Conservation (phyloP, 306 rosid genomes). For the peach (Prunus persica) region Prunus_persica_NCBIv2 NC_034012.1:23672001-23672500, state of each 20-base stretch:
- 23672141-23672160: background rate
- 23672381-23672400: too few species aligned
- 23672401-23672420: background rate
- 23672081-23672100: slow-evolving; percentile 64
- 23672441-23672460: background rate
- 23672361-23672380: background rate
- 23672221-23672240: background rate
- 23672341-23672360: background rate
- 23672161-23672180: background rate
- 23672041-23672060: slow-evolving; percentile 87
- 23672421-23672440: background rate
- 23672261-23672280: too few species aligned
- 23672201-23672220: background rate
- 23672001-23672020: slow-evolving; percentile 93
- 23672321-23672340: background rate
- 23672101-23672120: background rate
- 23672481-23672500: background rate
- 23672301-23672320: background rate
- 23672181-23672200: background rate
- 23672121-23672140: background rate
- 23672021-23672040: slow-evolving; percentile 95
- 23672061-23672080: slow-evolving; percentile 96
- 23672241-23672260: too few species aligned
- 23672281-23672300: too few species aligned
- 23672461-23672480: background rate